A percentile compares a stretch with the other conserved stretches of the same genome.
phyloP scores from a whole-genome alignment of 2,329 filamentous ascomycete genomes.

The Aspergillus quadricinctus region DNA sequence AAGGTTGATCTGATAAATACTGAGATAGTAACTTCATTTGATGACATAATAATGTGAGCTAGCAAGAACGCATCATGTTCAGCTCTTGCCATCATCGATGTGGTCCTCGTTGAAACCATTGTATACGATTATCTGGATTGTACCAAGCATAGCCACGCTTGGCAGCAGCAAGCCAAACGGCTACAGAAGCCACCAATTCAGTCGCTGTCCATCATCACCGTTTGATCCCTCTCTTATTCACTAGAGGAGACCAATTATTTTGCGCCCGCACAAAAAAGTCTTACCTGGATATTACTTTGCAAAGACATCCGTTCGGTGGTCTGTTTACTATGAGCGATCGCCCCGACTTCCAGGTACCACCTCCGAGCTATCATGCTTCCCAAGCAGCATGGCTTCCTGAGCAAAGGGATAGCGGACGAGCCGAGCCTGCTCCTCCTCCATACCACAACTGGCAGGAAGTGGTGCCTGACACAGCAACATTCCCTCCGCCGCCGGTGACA shows the following conservation, averaged over 20 bases:
- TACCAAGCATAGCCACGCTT: slow-evolving; percentile 18
- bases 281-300: background rate
- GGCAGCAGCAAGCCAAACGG: slow-evolving; percentile 5
- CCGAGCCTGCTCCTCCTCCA: slow-evolving; percentile 43
- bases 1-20: background rate
- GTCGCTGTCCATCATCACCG: background rate
- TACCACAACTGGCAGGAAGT: slow-evolving; percentile 60
- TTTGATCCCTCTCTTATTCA: background rate
- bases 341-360: slow-evolving; percentile 1
- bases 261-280: background rate
- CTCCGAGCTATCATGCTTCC: slow-evolving; percentile 21
- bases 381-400: background rate
- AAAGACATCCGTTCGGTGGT: background rate
- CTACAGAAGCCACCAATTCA: background rate
- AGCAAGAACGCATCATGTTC: background rate
- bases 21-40: background rate
- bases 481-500: slow-evolving; percentile 57
- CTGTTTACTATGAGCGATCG: background rate
- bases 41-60: background rate
- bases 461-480: slow-evolving; percentile 55
- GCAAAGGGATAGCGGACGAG: background rate
- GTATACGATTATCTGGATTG: background rate
- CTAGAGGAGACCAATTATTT: background rate
- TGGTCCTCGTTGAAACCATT: background rate
- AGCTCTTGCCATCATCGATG: background rate